These are phyloP conservation scores for Euphorbia peplus DNA, from an alignment of 345 rosid genomes.

Conservation along the genomic window DNA sequence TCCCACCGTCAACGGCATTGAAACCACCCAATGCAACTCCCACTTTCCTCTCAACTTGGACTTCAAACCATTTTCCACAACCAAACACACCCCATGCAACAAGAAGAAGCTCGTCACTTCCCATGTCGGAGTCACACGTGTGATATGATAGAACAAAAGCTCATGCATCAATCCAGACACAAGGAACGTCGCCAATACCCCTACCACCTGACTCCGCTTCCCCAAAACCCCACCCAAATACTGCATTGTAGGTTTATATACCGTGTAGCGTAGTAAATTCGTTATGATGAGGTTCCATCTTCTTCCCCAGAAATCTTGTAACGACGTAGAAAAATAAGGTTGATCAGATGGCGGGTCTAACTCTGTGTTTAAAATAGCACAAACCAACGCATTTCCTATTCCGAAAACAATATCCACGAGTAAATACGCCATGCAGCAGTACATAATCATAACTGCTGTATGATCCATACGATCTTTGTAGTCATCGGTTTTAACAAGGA, in stretches of 20 bases:
- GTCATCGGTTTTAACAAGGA: constrained; percentile 17
- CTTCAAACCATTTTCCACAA: constrained; percentile 30
- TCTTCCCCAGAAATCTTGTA: constrained; percentile 38
- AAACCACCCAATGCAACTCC: constrained; percentile 20
- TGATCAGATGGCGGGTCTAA: constrained; percentile 42
- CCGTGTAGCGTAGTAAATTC: constrained; percentile 17
- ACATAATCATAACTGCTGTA: constrained; percentile 3
- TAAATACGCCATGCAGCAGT: constrained; percentile 28
- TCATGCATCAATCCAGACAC: constrained; percentile 41
- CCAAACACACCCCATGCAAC: constrained; percentile 36
- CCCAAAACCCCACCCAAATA: not conserved
- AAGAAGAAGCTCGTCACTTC: constrained; percentile 37
- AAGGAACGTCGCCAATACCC: constrained; percentile 13
- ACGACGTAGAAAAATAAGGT: constrained; percentile 38
- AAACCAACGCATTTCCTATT: constrained; percentile 16
- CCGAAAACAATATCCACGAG: constrained; percentile 31
- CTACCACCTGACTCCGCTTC: not conserved
- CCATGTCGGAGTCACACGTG: constrained; percentile 31
- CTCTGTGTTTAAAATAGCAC: constrained; percentile 21
- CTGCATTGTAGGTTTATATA: constrained; percentile 19
- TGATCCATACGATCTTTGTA: constrained; percentile 19
- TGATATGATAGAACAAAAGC: constrained; percentile 21
- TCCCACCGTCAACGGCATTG: constrained; percentile 30
- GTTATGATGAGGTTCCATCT: constrained; percentile 40
- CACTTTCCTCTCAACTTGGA: constrained; percentile 10